Conservation (phyloP, 177 flowering plant species). For the Vitis hybrid region DNA sequence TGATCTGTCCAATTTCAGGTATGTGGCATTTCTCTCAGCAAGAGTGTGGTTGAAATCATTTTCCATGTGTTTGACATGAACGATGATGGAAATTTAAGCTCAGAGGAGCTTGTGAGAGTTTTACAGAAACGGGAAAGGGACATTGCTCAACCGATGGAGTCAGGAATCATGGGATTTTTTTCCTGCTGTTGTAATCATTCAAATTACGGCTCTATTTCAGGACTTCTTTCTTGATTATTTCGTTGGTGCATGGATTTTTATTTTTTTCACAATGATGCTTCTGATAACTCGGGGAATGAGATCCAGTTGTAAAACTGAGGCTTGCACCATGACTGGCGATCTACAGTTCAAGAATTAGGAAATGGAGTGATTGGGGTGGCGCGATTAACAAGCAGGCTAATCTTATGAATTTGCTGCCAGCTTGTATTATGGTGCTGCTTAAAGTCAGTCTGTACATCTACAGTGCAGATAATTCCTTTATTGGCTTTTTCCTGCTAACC, state of each 20-base stretch:
- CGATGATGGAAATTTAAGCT: constrained; percentile 68
- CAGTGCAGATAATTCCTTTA: background rate
- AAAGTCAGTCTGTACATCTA: background rate
- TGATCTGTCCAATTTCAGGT: constrained; percentile 43
- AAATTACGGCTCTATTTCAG: constrained; percentile 26
- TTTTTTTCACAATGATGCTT: background rate
- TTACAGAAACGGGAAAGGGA: constrained; percentile 64
- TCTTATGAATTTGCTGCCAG: background rate
- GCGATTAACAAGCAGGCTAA: too few relatives aligned
- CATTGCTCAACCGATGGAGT: constrained; percentile 47
- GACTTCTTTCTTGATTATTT: constrained; percentile 17
- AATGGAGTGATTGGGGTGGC: background rate
- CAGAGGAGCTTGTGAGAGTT: constrained; percentile 74
- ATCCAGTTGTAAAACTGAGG: background rate
- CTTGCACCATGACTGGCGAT: background rate
- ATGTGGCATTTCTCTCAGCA: constrained; percentile 63
- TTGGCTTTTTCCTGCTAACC: background rate
- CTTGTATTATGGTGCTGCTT: background rate
- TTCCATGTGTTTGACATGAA: constrained; percentile 80
- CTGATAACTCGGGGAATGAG: background rate
- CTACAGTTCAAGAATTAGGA: background rate
- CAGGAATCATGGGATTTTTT: constrained; percentile 45
- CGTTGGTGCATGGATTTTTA: background rate
- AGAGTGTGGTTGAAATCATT: constrained; percentile 68
- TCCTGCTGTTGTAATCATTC: constrained; percentile 54